A percentile compares a stretch with the other conserved stretches of the same genome.
Conservation (phyloP, 192 early-diverging fungal species). For the Entophlyctis luteolus region DNA sequence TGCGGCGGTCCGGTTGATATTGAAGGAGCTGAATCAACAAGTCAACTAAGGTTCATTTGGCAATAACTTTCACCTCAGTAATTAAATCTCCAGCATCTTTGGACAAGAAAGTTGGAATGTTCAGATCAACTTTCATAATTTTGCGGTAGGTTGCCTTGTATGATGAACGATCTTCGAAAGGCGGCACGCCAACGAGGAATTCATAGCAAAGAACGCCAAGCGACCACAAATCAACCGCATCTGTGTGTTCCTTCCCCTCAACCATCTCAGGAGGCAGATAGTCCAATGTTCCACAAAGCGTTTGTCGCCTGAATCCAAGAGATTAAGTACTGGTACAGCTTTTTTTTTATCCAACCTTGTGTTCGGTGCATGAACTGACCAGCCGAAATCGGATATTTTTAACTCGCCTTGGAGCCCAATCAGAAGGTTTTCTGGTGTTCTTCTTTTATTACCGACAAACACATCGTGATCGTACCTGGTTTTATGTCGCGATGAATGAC, state of each 20-base stretch:
- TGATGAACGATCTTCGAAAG: slow-evolving; percentile 73
- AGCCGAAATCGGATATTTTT: slow-evolving; percentile 96
- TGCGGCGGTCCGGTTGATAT: slow-evolving; percentile 63
- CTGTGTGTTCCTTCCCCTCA: slow-evolving; percentile 73
- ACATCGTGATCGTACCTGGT: slow-evolving; percentile 48
- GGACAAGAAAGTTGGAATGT: slow-evolving; percentile 75
- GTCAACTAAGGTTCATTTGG: too few relatives aligned
- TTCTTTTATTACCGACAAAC: too few relatives aligned
- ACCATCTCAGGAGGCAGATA: slow-evolving; percentile 97
- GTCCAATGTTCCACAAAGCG: slow-evolving; percentile 92
- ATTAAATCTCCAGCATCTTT: slow-evolving; percentile 83
- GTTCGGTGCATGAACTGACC: slow-evolving; percentile 85
- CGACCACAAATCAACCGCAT: slow-evolving; percentile 86
- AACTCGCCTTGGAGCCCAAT: slow-evolving; percentile 81
- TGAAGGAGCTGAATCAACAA: slow-evolving; percentile 81
- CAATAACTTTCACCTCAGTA: slow-evolving; percentile 54
- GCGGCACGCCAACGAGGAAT: slow-evolving; percentile 86
- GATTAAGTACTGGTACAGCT: too few relatives aligned
- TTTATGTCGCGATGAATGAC: slow-evolving; percentile 97
- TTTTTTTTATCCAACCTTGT: slow-evolving; percentile 33
- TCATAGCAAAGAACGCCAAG: slow-evolving; percentile 91
- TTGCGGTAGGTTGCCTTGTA: slow-evolving; percentile 71
- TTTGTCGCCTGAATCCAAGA: slow-evolving; percentile 78
- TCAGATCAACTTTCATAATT: slow-evolving; percentile 80
- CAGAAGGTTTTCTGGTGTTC: slow-evolving; percentile 78